A percentile compares a stretch with the other conserved stretches of the same genome.
Conservation (phyloP, 306 rosid genomes). For the Castanea crenata region DNA sequence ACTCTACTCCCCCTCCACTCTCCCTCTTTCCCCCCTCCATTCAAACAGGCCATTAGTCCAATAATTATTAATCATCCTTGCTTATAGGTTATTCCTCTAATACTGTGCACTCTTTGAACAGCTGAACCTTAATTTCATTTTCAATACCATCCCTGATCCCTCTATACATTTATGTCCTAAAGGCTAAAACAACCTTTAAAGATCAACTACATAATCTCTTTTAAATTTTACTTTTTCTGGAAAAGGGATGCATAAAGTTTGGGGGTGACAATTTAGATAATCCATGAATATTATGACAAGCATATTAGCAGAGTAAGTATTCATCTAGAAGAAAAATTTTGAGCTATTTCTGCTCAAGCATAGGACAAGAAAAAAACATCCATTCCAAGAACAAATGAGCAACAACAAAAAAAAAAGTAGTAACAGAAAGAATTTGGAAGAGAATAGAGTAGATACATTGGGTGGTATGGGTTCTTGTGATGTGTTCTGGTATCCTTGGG, state of each 20-base stretch:
- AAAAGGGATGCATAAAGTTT: background rate
- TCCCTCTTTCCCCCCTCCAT: no score
- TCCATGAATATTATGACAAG: background rate
- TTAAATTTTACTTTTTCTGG: background rate
- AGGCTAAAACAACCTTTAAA: background rate
- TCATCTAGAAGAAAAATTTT: background rate
- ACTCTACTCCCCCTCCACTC: no score
- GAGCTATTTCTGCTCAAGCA: background rate
- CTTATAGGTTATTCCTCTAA: no score
- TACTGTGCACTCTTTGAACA: background rate
- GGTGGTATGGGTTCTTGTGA: conserved; percentile 94
- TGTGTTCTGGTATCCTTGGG: conserved; percentile 87
- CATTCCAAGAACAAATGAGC: background rate
- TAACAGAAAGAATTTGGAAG: conserved; percentile 12
- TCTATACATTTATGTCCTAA: background rate
- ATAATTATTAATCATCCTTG: background rate
- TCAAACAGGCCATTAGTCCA: background rate
- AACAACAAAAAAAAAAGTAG: background rate
- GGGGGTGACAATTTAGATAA: background rate
- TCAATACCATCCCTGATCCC: background rate
- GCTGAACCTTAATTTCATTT: background rate
- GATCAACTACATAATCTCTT: background rate
- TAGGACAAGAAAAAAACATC: background rate
- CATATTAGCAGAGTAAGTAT: conserved; percentile 3
- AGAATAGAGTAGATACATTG: conserved; percentile 47